Evolutionary conservation across 2,329 filamentous ascomycete genomes (phyloP).

Genomic region (Fusarium sp.): DNA sequence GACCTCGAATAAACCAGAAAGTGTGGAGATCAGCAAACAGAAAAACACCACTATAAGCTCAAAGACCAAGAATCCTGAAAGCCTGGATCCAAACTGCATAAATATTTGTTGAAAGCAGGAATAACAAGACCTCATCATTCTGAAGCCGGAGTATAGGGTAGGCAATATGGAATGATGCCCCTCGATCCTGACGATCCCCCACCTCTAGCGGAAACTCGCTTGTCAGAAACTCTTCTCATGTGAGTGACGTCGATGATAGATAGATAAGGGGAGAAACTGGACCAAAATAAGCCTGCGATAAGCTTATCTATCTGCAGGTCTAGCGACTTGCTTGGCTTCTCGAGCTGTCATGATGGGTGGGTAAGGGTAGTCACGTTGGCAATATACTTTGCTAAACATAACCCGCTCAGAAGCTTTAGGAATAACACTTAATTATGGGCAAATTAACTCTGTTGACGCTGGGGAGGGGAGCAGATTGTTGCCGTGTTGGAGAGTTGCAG

Average conservation of each 20-base stretch:
- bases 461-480: not conserved
- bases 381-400: not conserved
- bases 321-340: slow-evolving; percentile 19
- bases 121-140: too few species aligned
- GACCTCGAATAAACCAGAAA: too few species aligned
- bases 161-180: not conserved
- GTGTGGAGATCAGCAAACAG: not conserved
- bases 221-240: not conserved
- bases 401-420: not conserved
- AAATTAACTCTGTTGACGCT: not conserved
- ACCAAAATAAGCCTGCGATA: slow-evolving; percentile 25
- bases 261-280: not conserved
- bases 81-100: not conserved
- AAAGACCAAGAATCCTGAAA: not conserved
- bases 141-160: slow-evolving; percentile 12
- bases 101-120: not conserved
- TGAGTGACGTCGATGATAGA: slow-evolving; percentile 26
- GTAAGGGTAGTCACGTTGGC: not conserved
- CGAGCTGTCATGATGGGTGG: not conserved
- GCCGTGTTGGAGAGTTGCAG: not conserved
- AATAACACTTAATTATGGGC: not conserved
- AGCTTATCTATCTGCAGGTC: slow-evolving; percentile 30
- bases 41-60: not conserved
- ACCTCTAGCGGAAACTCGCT: slow-evolving; percentile 16
- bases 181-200: slow-evolving; percentile 35